These are phyloP conservation scores for Azolla pinnata DNA, from an alignment of 75 land plant species.

Conservation along the genomic window DNA sequence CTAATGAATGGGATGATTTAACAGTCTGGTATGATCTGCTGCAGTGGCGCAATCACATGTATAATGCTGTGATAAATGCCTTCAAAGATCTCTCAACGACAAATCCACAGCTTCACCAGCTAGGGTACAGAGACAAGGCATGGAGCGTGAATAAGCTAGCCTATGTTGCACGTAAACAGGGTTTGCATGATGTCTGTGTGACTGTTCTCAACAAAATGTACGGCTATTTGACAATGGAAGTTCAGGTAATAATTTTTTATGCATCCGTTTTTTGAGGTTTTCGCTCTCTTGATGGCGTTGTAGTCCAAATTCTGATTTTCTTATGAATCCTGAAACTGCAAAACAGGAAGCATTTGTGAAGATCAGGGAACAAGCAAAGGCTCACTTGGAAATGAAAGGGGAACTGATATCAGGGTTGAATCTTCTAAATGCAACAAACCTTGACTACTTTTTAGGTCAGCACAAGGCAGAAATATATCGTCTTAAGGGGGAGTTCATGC, in stretches of 20 bases:
- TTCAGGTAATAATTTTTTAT: conserved; percentile 45
- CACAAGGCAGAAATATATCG: conserved; percentile 91
- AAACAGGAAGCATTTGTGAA: conserved; percentile 98
- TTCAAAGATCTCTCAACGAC: conserved; percentile 75
- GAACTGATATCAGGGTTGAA: conserved; percentile 74
- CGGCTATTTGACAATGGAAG: conserved; percentile 95
- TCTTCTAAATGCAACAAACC: conserved; percentile 82
- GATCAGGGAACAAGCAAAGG: conserved; percentile 98
- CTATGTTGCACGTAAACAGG: conserved; percentile 92
- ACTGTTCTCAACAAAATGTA: conserved; percentile 92
- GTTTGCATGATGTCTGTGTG: conserved; percentile 94
- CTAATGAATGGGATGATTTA: conserved; percentile 98
- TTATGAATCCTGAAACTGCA: too few relatives aligned
- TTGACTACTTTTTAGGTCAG: conserved; percentile 84
- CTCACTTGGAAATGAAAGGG: conserved; percentile 88
- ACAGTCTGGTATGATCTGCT: conserved; percentile 97
- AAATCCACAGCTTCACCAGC: conserved; percentile 88
- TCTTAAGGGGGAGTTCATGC: conserved; percentile 81
- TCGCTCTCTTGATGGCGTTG: too few relatives aligned
- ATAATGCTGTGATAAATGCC: conserved; percentile 87
- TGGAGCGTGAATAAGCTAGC: conserved; percentile 99
- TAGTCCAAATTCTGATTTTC: too few relatives aligned
- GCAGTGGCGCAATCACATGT: conserved; percentile 98
- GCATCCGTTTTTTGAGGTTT: too few relatives aligned
- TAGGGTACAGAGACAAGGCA: conserved; percentile 96